These are phyloP conservation scores for Oenanthe sinensis DNA, from an alignment of 129 eudicot genomes.

Conservation along the genomic window DNA sequence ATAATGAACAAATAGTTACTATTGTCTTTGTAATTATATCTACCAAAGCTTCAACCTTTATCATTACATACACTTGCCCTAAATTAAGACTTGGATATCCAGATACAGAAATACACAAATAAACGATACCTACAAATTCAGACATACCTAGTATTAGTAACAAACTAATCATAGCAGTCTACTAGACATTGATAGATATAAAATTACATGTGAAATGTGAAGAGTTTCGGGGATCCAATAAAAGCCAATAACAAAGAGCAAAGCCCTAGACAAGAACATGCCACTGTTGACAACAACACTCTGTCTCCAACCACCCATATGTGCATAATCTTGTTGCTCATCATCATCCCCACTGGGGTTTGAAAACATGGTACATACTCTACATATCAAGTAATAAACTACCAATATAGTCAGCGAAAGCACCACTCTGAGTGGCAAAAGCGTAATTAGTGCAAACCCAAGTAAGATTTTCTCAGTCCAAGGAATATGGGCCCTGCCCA, in stretches of 20 bases:
- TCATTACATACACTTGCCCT: background rate
- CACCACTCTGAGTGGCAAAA: conserved; percentile 58
- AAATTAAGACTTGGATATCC: background rate
- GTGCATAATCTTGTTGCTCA: conserved; percentile 78
- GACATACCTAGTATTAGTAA: background rate
- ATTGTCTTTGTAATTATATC: background rate
- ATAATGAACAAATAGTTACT: background rate
- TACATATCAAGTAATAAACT: conserved; percentile 62
- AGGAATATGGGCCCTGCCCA: conserved; percentile 67
- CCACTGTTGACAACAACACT: conserved; percentile 42
- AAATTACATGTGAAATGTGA: background rate
- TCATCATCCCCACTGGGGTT: conserved; percentile 51
- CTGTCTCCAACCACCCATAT: conserved; percentile 76
- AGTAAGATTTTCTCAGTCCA: conserved; percentile 51
- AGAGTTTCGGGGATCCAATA: conserved; percentile 51
- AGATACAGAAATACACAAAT: background rate
- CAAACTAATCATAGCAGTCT: background rate
- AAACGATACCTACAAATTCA: background rate
- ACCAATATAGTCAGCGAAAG: conserved; percentile 35
- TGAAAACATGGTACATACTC: conserved; percentile 48
- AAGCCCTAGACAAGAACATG: conserved; percentile 50
- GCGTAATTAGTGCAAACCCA: conserved; percentile 32
- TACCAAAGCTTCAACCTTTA: background rate
- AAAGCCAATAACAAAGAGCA: conserved; percentile 82
- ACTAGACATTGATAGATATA: background rate